Percentiles rank a stretch among this genome's conserved stretches.
These are phyloP conservation scores for Heracleum sosnowskyi DNA, from an alignment of 129 eudicot genomes.

Conservation along the genomic window DNA sequence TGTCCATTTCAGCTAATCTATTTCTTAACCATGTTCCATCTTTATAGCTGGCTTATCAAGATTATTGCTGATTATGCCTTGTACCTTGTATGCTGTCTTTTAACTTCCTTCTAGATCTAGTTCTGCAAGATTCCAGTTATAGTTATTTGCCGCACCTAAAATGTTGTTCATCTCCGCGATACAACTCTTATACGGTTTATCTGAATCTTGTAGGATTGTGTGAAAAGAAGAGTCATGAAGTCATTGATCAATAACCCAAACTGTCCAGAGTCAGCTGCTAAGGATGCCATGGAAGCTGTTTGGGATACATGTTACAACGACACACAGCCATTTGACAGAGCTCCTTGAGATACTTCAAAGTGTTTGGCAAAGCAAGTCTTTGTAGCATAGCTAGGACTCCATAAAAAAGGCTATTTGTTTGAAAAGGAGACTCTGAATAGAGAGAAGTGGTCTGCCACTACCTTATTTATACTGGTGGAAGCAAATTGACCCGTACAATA, in stretches of 20 bases:
- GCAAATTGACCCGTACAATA: background rate
- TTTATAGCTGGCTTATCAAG: background rate
- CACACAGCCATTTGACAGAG: slow-evolving; percentile 77
- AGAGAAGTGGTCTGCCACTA: background rate
- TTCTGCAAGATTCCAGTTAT: background rate
- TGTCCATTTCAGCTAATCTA: background rate
- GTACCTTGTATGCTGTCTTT: background rate
- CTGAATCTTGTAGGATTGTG: slow-evolving; percentile 51
- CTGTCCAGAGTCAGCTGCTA: slow-evolving; percentile 73
- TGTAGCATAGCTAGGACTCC: background rate
- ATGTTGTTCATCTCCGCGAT: background rate
- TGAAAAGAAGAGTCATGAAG: slow-evolving; percentile 82
- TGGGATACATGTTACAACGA: slow-evolving; percentile 91
- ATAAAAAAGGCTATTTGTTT: background rate
- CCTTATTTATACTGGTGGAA: background rate
- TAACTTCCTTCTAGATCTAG: background rate
- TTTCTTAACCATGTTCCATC: background rate
- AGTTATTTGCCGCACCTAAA: background rate
- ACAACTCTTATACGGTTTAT: background rate
- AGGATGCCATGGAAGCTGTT: slow-evolving; percentile 82
- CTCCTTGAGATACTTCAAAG: slow-evolving; percentile 39
- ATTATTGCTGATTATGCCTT: background rate
- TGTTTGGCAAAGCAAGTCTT: background rate
- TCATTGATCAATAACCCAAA: slow-evolving; percentile 60
- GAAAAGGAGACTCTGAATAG: background rate